Evolutionary conservation across 164 flowering plant genomes (phyloP), one percentile per base, ranked within the genome.

Genomic region (Aristolochia californica): DNA sequence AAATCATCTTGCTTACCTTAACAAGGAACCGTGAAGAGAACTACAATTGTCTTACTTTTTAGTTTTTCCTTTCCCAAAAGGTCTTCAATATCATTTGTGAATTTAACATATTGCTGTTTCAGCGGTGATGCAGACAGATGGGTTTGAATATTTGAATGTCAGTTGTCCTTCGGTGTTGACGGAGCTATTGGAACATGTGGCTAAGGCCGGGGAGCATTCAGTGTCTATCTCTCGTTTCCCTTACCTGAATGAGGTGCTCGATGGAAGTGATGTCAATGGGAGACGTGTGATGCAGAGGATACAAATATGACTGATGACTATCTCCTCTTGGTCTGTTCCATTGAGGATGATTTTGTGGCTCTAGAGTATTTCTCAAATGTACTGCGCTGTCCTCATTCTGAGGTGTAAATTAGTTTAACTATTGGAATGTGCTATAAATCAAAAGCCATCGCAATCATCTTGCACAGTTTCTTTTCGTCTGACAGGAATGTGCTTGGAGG

Each of bases 71-170:
- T 22, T 20, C 5, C 5, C 24, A 23, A 15, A 5, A 5, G 11
- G 2, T 51, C 10, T 13, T 51, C 20, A 20, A 12, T 47, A n/a
- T 47, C 8, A 0, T 16, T 8, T 47, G 51, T 48, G 7, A 48
- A 16, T 17, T 48, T 16, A 48, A 18, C 12, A 48, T 23, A 52
- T 20, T 58, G 43, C 50, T 23, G 18, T 62, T 59, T 59, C 85
- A 87, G 91, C 87, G 62, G 96, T 87, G 65, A 88, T 88, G 96
- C 85, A 88, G 53, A 82, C 90, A 0, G 96, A 88, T 27, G 96
- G 93, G 25, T 85, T 77, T 49, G 83, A 79, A 17, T 80, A 88
- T 70, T 65, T 88, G 77, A 76, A 80, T 61, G 76, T 64, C 62
- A 88, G 96, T 59, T 88, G 91, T 54, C 91, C 96, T 0, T 56